These are phyloP conservation scores for Thymus quinquecostatus DNA, from an alignment of 257 asterid species.

Conservation along the genomic window DNA sequence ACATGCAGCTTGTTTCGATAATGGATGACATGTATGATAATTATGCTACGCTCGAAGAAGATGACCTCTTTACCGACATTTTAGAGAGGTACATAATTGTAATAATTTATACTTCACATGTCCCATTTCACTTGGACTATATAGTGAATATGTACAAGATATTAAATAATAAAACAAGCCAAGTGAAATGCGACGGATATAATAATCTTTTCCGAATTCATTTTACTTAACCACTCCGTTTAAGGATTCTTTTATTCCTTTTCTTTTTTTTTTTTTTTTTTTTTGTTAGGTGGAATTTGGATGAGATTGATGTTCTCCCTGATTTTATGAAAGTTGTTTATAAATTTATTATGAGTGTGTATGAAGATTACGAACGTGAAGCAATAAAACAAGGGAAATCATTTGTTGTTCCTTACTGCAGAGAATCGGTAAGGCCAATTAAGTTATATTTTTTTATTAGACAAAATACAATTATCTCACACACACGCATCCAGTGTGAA, in stretches of 20 bases:
- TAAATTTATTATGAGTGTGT: constrained; percentile 26
- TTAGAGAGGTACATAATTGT: constrained; percentile 29
- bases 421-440: constrained; percentile 32
- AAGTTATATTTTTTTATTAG: not conserved
- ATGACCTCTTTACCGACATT: constrained; percentile 23
- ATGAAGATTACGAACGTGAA: constrained; percentile 27
- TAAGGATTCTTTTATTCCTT: too few species aligned
- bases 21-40: too few species aligned
- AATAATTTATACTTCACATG: not conserved
- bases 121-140: too few species aligned
- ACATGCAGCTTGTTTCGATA: too few species aligned
- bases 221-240: too few species aligned
- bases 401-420: constrained; percentile 24
- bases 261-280: too few species aligned
- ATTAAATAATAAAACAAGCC: too few species aligned
- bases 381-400: constrained; percentile 25
- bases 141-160: too few species aligned
- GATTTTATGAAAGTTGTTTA: constrained; percentile 33
- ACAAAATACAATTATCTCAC: too few species aligned
- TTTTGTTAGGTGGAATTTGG: constrained; percentile 41
- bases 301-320: constrained; percentile 14
- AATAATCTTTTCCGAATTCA: too few species aligned
- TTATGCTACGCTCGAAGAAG: not conserved
- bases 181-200: too few species aligned
- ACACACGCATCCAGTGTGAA: not conserved